Base-by-base conservation (phyloP, 2,329 filamentous ascomycete genomes). In the Fusarium camptoceras region DNA sequence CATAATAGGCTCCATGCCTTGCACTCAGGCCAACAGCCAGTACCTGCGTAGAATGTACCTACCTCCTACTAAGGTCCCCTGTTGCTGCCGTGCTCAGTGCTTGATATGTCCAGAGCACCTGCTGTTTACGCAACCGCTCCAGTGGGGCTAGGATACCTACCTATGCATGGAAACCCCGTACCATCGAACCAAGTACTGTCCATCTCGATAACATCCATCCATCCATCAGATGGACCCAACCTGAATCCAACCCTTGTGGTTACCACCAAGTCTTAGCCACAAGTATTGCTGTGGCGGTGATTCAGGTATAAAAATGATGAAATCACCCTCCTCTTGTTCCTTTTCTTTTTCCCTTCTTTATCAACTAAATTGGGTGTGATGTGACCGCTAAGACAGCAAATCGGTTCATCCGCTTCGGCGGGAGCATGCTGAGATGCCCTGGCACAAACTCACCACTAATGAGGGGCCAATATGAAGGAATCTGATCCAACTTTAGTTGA, bases 291-390 rank as follows among this genome's bases (percentile, higher is more conserved):
- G 59, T 44, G 53, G 64, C 64, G 30, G 49, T 51, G 51, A 24
- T 53, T 43, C 31, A 59, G 22, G 31, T 53, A 49, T 48, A 64
- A 54, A 64, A 55, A 37, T 47, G 34, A 27, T 20, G 43, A 37
- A 41, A 10, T 24, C 10, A 18, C 24, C 31, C 43, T 47, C 43
- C 18, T 11, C 51, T 72, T 69, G 68, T 55, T 54, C 41, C 62
- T 55, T 56, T 71, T 57, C 67, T 59, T 76, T 49, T 43, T 71
- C 22, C 83, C 81, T 82, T 86, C 85, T 82, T 79, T 81, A 88
- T 86, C 89, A 93, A 93, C 91, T 93, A 93, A 88, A 76, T 87
- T 90, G 91, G 89, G 88, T 79, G 85, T 91, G 91, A 94, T 87
- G 91, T 92, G 89, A 84, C 84, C 86, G 85, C 51, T 66, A 78